A percentile compares a stretch with the other conserved stretches of the same genome.
Conservation (phyloP, 176 grass and related monocot species). For the Melocanna baccifera region DNA sequence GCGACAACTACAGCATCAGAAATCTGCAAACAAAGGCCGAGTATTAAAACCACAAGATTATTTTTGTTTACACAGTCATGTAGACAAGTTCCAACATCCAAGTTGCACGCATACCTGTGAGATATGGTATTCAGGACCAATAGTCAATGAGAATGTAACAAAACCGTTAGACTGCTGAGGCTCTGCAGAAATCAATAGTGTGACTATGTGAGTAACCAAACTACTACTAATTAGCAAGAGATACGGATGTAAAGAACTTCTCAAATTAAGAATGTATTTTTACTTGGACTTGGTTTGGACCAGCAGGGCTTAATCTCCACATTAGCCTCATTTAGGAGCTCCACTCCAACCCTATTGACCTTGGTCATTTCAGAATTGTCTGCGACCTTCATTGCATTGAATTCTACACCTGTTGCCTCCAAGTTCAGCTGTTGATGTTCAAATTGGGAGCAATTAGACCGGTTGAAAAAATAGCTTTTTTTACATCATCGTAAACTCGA, state of each 20-base stretch:
- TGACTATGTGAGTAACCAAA: background rate
- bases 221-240: slow-evolving; percentile 19
- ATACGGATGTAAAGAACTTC: background rate
- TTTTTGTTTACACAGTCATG: background rate
- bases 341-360: slow-evolving; percentile 9
- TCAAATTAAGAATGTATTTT: background rate
- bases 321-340: slow-evolving; percentile 25
- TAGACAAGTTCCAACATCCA: background rate
- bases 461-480: background rate
- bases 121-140: slow-evolving; percentile 71
- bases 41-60: background rate
- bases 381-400: slow-evolving; percentile 38
- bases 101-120: slow-evolving; percentile 52
- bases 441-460: slow-evolving; percentile 5
- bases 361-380: slow-evolving; percentile 40
- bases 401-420: slow-evolving; percentile 30
- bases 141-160: slow-evolving; percentile 78
- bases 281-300: slow-evolving; percentile 67
- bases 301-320: slow-evolving; percentile 74
- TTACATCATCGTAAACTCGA: background rate
- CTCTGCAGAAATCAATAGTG: slow-evolving; percentile 37
- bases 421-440: slow-evolving; percentile 39
- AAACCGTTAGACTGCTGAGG: slow-evolving; percentile 46
- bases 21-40: slow-evolving; percentile 46
- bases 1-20: slow-evolving; percentile 85